Conservation (phyloP, 2,329 filamentous ascomycete genomes). For the Didymellaceae sp. region DNA sequence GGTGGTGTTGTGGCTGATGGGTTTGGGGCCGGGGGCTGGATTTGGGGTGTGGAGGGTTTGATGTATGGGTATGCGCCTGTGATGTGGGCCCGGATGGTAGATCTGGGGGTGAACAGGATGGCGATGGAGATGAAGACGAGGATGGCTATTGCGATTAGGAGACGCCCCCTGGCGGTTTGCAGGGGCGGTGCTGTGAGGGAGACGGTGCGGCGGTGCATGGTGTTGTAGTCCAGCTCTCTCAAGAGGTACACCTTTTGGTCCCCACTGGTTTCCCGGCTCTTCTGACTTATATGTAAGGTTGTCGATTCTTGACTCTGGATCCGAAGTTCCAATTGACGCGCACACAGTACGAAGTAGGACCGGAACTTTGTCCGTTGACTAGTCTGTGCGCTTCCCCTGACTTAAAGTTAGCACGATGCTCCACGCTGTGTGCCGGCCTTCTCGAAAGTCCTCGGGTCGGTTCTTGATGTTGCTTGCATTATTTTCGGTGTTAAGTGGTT, state of each 20-base stretch:
- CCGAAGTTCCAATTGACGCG: neutral
- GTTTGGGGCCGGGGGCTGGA: slow-evolving; percentile 4
- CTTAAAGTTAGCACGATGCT: neutral
- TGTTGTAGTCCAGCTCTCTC: neutral
- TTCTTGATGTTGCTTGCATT: too few relatives aligned
- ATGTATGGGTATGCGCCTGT: slow-evolving; percentile 21
- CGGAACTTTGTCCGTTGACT: slow-evolving; percentile 5
- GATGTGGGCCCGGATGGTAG: neutral
- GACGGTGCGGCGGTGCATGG: neutral
- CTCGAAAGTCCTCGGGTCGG: neutral
- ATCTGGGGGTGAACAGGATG: slow-evolving; percentile 1
- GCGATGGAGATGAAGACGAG: neutral
- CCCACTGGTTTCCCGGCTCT: neutral
- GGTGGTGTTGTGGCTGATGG: slow-evolving; percentile 2
- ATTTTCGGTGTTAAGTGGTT: too few relatives aligned
- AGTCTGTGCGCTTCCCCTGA: slow-evolving; percentile 17
- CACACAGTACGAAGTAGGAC: neutral
- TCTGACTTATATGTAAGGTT: neutral
- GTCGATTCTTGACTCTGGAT: neutral
- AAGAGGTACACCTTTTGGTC: neutral
- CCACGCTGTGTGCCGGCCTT: neutral
- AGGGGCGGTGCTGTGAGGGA: neutral
- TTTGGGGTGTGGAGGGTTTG: neutral
- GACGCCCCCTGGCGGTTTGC: neutral
- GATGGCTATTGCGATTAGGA: neutral